phyloP scores from a whole-genome alignment of 495 filamentous ascomycete species.

The Aspergillus sclerotiicarbonarius region DNA sequence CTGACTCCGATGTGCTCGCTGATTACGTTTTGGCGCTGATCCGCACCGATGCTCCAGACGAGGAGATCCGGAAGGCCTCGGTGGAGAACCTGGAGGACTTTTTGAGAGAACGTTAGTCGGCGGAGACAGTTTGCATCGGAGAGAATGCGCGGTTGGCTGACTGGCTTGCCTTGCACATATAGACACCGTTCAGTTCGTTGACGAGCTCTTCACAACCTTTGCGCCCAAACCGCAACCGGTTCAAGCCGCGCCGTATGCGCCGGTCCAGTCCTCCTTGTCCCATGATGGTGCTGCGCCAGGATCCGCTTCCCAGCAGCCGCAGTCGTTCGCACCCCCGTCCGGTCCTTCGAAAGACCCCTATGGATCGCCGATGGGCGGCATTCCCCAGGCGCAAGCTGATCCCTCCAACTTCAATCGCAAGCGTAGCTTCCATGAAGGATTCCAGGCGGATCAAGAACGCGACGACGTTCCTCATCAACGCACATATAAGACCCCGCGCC shows the following conservation, averaged over 20 bases:
- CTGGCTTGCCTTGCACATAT: slow-evolving; percentile 2
- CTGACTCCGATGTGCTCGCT: slow-evolving; percentile 90
- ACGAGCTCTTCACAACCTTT: slow-evolving; percentile 73
- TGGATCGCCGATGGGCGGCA: slow-evolving; percentile 17
- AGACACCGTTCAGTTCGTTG: slow-evolving; percentile 78
- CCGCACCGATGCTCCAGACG: slow-evolving; percentile 71
- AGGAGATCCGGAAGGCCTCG: slow-evolving; percentile 69
- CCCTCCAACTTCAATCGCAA: slow-evolving; percentile 42
- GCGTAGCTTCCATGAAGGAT: slow-evolving; percentile 58
- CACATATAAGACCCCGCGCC: slow-evolving; percentile 69
- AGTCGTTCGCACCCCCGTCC: slow-evolving; percentile 35
- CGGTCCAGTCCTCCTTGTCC: slow-evolving; percentile 51
- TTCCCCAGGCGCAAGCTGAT: slow-evolving; percentile 17
- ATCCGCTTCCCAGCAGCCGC: slow-evolving; percentile 22
- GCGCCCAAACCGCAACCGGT: slow-evolving; percentile 53
- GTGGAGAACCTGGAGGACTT: slow-evolving; percentile 84
- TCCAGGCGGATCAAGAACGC: slow-evolving; percentile 50
- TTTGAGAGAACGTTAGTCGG: slow-evolving; percentile 67
- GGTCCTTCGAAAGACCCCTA: slow-evolving; percentile 34
- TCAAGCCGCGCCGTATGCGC: slow-evolving; percentile 38
- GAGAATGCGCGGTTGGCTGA: background rate
- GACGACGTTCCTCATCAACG: slow-evolving; percentile 50
- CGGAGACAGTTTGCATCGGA: background rate
- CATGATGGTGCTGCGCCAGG: slow-evolving; percentile 33
- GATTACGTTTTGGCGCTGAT: slow-evolving; percentile 95